Base-by-base conservation (phyloP, 805 yeast species). In the Ogataea allantospora region DNA sequence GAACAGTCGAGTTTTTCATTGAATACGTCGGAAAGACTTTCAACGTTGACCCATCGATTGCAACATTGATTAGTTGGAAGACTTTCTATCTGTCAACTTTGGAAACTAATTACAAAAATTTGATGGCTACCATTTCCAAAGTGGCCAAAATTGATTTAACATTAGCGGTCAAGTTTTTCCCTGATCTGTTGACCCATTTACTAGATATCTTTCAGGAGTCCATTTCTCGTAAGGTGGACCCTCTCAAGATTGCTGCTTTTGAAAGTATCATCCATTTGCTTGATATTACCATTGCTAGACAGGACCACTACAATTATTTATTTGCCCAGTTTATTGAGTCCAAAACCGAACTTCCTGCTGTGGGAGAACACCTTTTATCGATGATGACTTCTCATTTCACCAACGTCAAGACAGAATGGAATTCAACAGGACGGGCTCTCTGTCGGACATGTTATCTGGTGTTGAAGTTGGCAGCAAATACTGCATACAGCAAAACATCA, bases 11-110 rank as follows among this genome's bases (percentile, higher is more conserved):
- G 46, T 50, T 84, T 13, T 67, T 73, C 12, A 66, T 84, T 0
- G 78, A 74, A 35, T 86, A 83, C 56, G 77, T 80, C 38, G 95
- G 96, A 17, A 80, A 73, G 47, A 57, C 65, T 11, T 83, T 66
- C 62, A 83, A 84, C 50, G 62, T 77, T 13, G 87, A 81, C 42
- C 35, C 62, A 5, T 62, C 80, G 3, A 66, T 82, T 41, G 76
- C 73, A 27, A 68, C 70, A 21, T 62, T 86, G 31, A 55, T 80
- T 46, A 69, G 71, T 42, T 77, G 80, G 74, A 74, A 67, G 41
- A 56, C 67, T 24, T 57, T 70, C 17, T 70, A 70, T 49, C 73
- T 70, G 42, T 58, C 58, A 3, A 73, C 68, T 16, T 50, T 63
- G 7, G 58, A 58, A 33, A 69, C 67, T 6, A 43, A 48, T 14